Evolutionary conservation across 768 basidiomycete genomes (phyloP), one percentile per base, ranked within the genome.

Genomic region (Agrocybe praecox): DNA sequence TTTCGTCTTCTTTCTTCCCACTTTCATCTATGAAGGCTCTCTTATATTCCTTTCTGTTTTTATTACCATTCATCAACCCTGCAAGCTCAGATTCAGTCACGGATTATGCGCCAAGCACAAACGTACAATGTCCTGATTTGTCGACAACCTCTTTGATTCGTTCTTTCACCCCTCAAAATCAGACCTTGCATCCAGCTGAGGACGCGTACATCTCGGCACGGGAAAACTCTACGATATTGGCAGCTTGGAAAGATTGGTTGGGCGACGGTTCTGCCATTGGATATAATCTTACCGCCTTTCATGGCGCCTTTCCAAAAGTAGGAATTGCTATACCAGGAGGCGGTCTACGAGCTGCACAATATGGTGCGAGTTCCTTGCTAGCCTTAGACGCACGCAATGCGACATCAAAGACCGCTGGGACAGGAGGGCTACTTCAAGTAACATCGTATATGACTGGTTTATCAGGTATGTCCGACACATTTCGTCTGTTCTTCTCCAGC

Each of bases 261-360:
- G 82, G 81, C 1, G 72, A 88, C 60, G 80, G 76, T 8, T 79
- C 80, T 2, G 57, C 65, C 43, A 71, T 86, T 11, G 81, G 86
- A 2, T 88, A 88, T 67, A 71, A 77, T 55, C 55, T 85, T n/a
- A 62, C 74, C 14, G 55, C 61, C 0, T 80, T 85, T 65, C 62
- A 67, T 40, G 69, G 62, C 2, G 67, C 70, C 22, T 76, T 81
- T 53, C 82, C 86, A 9, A 79, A 74, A 51, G 70, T 90, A 22
- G 88, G 81, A 2, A 74, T 90, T 49, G 89, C 89, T 1, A 72
- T 90, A 10, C 85, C 86, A 21, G 91, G 91, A 2, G 87, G 87
- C 14, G 89, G 89, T 0, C 79, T 86, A 40, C 77, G 91, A 36
- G 82, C 89, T 0, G 87, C 88, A 0, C 81, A 83, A 57, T 88